Conservation (phyloP, 2,329 filamentous ascomycete species). For the Stachybotrys echinatus region DNA sequence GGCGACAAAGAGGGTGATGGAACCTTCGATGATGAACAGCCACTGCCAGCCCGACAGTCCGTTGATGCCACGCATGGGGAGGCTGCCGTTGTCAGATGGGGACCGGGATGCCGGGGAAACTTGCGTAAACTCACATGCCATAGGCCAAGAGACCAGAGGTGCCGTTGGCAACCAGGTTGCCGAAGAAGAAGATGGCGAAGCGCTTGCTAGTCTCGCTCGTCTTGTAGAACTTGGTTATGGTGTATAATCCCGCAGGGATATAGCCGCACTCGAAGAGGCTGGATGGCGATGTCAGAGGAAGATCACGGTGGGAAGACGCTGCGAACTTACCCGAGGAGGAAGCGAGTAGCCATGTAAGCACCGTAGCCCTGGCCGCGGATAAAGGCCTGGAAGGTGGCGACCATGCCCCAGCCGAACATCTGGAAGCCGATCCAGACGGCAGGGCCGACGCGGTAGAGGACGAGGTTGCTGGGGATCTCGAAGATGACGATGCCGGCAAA, state of each 20-base stretch:
- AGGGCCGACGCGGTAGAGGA: neutral
- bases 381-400: neutral
- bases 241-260: slow-evolving; percentile 35
- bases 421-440: neutral
- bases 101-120: no score
- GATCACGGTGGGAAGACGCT: neutral
- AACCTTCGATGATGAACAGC: slow-evolving; percentile 16
- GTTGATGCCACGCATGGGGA: slow-evolving; percentile 16
- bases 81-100: slow-evolving; percentile 3
- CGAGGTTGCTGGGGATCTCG: neutral
- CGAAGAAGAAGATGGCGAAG: slow-evolving; percentile 39
- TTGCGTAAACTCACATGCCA: slow-evolving; percentile 18
- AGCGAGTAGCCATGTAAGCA: slow-evolving; percentile 30
- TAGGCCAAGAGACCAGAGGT: slow-evolving; percentile 23
- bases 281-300: neutral
- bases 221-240: slow-evolving; percentile 43
- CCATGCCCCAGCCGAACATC: neutral
- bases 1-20: slow-evolving; percentile 28
- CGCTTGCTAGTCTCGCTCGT: slow-evolving; percentile 38
- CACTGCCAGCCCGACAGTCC: slow-evolving; percentile 18
- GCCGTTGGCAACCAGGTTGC: slow-evolving; percentile 35
- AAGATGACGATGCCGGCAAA: neutral
- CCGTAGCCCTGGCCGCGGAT: slow-evolving; percentile 2
- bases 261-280: slow-evolving; percentile 26
- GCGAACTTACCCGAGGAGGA: slow-evolving; percentile 18